Percentiles rank a stretch among this genome's conserved stretches.
Evolutionary conservation across 768 basidiomycete genomes (phyloP).

Genomic region (Tulasnella sp.): DNA sequence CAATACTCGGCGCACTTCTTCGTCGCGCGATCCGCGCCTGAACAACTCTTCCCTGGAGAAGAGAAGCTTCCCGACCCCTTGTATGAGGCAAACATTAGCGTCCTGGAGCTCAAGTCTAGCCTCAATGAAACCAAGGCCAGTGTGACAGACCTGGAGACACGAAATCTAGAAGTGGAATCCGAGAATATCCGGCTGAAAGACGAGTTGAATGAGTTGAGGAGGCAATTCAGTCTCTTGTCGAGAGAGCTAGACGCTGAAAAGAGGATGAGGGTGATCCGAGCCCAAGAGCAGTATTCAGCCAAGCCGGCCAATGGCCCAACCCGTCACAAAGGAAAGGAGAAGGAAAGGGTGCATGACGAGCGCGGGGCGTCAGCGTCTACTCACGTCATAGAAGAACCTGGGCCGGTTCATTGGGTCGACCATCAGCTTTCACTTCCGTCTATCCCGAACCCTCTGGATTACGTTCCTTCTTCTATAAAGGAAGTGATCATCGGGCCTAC

Average conservation of each 20-base stretch:
- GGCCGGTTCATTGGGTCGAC: background rate
- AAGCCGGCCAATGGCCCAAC: background rate
- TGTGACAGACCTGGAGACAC: background rate
- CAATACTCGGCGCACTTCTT: constrained; percentile 52
- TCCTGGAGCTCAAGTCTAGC: constrained; percentile 35
- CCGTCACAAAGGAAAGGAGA: constrained; percentile 3
- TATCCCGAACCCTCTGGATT: background rate
- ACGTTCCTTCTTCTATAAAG: background rate
- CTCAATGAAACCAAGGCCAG: constrained; percentile 30
- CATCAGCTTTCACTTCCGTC: background rate
- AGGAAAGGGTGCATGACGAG: background rate
- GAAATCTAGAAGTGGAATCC: constrained; percentile 20
- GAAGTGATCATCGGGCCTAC: background rate
- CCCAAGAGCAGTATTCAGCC: background rate
- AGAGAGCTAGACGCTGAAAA: background rate
- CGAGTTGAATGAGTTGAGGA: constrained; percentile 22
- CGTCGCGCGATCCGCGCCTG: constrained; percentile 25
- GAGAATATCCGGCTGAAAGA: constrained; percentile 25
- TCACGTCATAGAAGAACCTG: no score
- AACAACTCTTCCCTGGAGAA: background rate
- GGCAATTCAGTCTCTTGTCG: background rate
- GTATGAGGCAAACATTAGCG: constrained; percentile 37
- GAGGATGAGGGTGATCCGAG: background rate
- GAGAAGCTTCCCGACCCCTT: constrained; percentile 24
- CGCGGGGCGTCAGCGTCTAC: background rate